Base-by-base conservation (phyloP, 2,329 filamentous ascomycete species). In the Colletotrichum echinochloae region DNA sequence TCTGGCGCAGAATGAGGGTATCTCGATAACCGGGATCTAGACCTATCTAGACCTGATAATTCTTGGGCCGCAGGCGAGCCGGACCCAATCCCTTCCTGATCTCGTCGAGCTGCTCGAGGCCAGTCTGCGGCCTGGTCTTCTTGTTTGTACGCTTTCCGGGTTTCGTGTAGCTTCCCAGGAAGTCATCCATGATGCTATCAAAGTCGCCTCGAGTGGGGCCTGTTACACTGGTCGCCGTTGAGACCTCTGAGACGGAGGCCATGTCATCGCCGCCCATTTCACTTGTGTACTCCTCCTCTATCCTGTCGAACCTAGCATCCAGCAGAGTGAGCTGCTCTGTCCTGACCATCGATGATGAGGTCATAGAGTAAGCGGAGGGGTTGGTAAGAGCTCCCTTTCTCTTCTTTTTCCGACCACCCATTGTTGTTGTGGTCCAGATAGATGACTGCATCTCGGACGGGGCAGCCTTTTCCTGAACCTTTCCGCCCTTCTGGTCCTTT, bases 311-410 rank as follows among this genome's bases (percentile, higher is more conserved):
- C 33, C 96, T 89, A 56, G 92, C 92, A 79, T 99, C 97, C 8
- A 99, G 86, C 1, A 97, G 87, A 0, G 90, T 91, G 71, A 97
- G 88, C 51, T 94, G 94, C 77, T 98, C 95, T 1, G 95, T 99
- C 65, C 96, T 90, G 61, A 94, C 91, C 23, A 97, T 85, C 0
- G 94, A 92, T 0, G 94, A 97, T 1, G 93, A 97, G 0, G 93
- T 94, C 95, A 97, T 97, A 62, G 93, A 96, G 82, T 96, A 97
- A 69, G 89, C 90, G 0, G 94, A 96, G 0, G 93, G 92, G 74
- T 92, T 94, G 4, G 95, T 98, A 79, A 97, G 83, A 2, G 96
- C 95, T 55, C 95, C 95, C 85, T 97, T 98, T 78, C 95, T 90
- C 88, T 97, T 98, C 90, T 98, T 98, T 72, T 88, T 88, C 62